phyloP scores from a whole-genome alignment of 208 protist genomes.

The Crithidia brevicula region DNA sequence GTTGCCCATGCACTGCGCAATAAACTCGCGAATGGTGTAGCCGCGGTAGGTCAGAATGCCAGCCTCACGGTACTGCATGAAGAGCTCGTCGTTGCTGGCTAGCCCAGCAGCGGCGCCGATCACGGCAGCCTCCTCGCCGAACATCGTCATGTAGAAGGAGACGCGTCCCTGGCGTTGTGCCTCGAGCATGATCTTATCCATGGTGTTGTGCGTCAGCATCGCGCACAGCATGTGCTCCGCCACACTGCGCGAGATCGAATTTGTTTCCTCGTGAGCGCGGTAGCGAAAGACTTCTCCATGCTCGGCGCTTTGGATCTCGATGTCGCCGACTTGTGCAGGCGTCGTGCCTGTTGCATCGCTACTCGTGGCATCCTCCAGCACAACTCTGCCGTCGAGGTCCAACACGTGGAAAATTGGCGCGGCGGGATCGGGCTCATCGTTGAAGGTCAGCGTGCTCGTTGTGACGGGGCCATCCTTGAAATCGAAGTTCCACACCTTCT shows the following conservation, averaged over 20 bases:
- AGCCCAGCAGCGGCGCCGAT: slow-evolving; percentile 92
- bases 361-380: slow-evolving; percentile 15
- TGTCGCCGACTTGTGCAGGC: background rate
- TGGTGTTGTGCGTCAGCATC: slow-evolving; percentile 93
- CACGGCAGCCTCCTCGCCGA: slow-evolving; percentile 95
- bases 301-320: slow-evolving; percentile 12
- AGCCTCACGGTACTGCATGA: slow-evolving; percentile 95
- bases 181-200: slow-evolving; percentile 95
- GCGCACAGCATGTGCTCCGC: slow-evolving; percentile 87
- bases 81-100: slow-evolving; percentile 90
- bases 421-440: slow-evolving; percentile 36
- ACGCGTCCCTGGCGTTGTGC: slow-evolving; percentile 96
- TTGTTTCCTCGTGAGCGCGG: slow-evolving; percentile 23
- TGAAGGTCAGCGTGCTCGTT: slow-evolving; percentile 56
- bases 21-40: slow-evolving; percentile 92
- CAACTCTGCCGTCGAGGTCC: slow-evolving; percentile 57
- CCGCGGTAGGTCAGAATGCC: slow-evolving; percentile 81
- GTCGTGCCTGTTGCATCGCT: background rate
- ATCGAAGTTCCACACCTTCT: slow-evolving; percentile 74
- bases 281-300: slow-evolving; percentile 34
- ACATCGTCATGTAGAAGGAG: slow-evolving; percentile 98
- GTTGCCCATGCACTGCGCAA: slow-evolving; percentile 97
- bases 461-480: slow-evolving; percentile 52
- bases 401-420: slow-evolving; percentile 69
- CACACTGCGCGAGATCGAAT: slow-evolving; percentile 27